Evolutionary conservation across 2,329 filamentous ascomycete species (phyloP), one percentile per base, ranked within the genome.

Genomic region (Phyllosticta ampelicida): DNA sequence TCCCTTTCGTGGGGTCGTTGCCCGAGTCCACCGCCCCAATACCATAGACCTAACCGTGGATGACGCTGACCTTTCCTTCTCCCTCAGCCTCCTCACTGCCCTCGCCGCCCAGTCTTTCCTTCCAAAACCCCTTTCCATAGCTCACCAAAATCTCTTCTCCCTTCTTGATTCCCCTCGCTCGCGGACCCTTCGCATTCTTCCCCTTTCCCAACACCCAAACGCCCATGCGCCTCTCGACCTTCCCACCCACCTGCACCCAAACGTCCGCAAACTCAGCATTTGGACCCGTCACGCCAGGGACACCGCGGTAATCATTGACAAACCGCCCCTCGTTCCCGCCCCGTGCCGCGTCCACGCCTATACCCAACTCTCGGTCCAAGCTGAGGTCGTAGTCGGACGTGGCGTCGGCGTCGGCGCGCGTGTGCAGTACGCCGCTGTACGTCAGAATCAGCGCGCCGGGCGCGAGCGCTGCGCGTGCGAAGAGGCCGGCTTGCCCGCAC

Each of bases 81-180:
- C 23, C 23, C 23, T 44, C 36, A n/a, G 4, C 13, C 36, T 5
- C 3, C 16, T 44, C 36, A 16, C 36, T n/a, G 6, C n/a, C 30
- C 5, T 44, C 30, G 2, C 30, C 30, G n/a, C 2, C 36, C 36
- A 44, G n/a, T 65, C 73, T 69, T 62, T 73, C 71, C 59, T 67
- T 70, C 76, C 76, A 78, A 58, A 78, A 78, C 0, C 75, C 76
- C 63, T 80, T 79, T 28, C 78, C 78, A 63, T 81, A 81, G 62
- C 72, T 78, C n/a, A 81, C 71, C 26, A 80, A 67, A 50, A 81
- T 75, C 66, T 81, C 78, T 59, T 78, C 71, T 1, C 76, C 77
- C 59, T 72, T 75, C 20, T 63, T 65, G 50, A 81, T 75, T 1
- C 78, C 78, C 20, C 70, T 72, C 36, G 72, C 70, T 58, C 73